phyloP scores from a whole-genome alignment of 345 rosid genomes.

The Arabidopsis thaliana region TAIR10.1 NC_003076.8:8315001-8315500 shows the following conservation, averaged over 20 bases:
- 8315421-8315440: too few species aligned
- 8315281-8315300: too few species aligned
- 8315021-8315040: not conserved
- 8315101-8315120: constrained; percentile 36
- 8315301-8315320: too few species aligned
- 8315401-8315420: too few species aligned
- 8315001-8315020: not conserved
- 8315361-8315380: too few species aligned
- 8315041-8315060: not conserved
- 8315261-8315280: too few species aligned
- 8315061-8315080: not conserved
- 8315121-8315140: constrained; percentile 28
- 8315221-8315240: not conserved
- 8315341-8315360: too few species aligned
- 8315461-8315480: too few species aligned
- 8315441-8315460: too few species aligned
- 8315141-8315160: constrained; percentile 44
- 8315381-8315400: too few species aligned
- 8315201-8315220: constrained; percentile 20
- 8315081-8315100: constrained; percentile 19
- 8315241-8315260: not conserved
- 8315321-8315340: too few species aligned
- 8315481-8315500: too few species aligned
- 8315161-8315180: constrained; percentile 54
- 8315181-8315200: constrained; percentile 47